Percentiles rank a stretch among this genome's conserved stretches.
phyloP scores from a whole-genome alignment of 2,329 filamentous ascomycete genomes.

The Neurospora sp. region DNA sequence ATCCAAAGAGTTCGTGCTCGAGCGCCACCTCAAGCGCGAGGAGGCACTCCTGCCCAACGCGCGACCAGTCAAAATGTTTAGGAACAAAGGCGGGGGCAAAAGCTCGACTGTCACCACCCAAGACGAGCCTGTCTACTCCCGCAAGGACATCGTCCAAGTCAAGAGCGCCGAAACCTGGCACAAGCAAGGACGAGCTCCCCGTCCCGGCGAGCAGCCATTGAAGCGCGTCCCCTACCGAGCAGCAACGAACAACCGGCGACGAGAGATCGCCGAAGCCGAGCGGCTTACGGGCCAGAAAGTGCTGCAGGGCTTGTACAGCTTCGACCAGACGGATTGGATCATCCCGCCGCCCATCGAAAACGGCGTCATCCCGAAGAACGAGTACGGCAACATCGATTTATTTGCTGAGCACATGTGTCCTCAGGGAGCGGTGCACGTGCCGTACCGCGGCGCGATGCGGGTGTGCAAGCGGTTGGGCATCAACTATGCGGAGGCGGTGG shows the following conservation, averaged over 20 bases:
- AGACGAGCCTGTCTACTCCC: slow-evolving; percentile 70
- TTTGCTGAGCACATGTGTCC: slow-evolving; percentile 94
- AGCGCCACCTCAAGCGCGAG: slow-evolving; percentile 80
- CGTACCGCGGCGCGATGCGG: slow-evolving; percentile 63
- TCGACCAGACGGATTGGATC: slow-evolving; percentile 88
- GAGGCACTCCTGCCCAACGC: slow-evolving; percentile 69
- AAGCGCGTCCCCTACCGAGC: slow-evolving; percentile 86
- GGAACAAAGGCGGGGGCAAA: slow-evolving; percentile 42
- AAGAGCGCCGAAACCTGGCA: slow-evolving; percentile 96
- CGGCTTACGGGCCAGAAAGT: slow-evolving; percentile 72
- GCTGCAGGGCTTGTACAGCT: slow-evolving; percentile 74
- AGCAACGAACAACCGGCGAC: slow-evolving; percentile 75
- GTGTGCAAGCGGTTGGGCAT: slow-evolving; percentile 78
- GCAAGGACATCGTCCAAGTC: slow-evolving; percentile 71
- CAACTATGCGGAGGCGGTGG: slow-evolving; percentile 88
- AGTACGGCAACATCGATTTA: slow-evolving; percentile 92
- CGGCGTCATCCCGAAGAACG: slow-evolving; percentile 85
- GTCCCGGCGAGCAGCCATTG: slow-evolving; percentile 59
- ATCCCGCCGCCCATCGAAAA: slow-evolving; percentile 78
- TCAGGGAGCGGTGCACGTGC: slow-evolving; percentile 67
- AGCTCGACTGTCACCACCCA: slow-evolving; percentile 60
- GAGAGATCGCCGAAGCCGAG: slow-evolving; percentile 81
- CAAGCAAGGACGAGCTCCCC: slow-evolving; percentile 78
- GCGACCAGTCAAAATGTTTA: slow-evolving; percentile 63
- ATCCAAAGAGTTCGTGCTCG: slow-evolving; percentile 75